These are phyloP conservation scores for Parathielavia hyrcaniae DNA, from an alignment of 495 filamentous ascomycete species.

Conservation along the genomic window DNA sequence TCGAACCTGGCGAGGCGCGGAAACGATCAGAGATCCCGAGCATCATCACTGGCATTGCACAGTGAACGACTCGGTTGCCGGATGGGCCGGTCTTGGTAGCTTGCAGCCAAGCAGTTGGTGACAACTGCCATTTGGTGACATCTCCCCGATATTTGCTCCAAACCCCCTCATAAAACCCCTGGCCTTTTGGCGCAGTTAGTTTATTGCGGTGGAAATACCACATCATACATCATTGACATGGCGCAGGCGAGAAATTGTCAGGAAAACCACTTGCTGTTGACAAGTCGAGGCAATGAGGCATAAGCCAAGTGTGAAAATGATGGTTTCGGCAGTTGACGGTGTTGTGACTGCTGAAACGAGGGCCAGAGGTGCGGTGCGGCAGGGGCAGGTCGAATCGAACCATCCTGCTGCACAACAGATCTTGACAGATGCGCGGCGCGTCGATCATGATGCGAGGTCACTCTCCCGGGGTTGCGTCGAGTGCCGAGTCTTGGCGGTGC, in stretches of 20 bases:
- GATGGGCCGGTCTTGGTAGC: slow-evolving; percentile 3
- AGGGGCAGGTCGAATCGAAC: slow-evolving; percentile 6
- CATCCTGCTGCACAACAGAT: slow-evolving; percentile 34
- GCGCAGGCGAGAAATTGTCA: too few species aligned
- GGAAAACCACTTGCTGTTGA: too few species aligned
- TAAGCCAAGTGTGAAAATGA: too few species aligned
- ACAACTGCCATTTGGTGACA: not conserved
- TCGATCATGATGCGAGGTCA: slow-evolving; percentile 34
- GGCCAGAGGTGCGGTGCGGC: not conserved
- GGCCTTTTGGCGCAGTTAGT: not conserved
- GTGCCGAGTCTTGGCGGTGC: slow-evolving; percentile 19
- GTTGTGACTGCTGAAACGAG: not conserved
- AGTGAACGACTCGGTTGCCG: slow-evolving; percentile 2
- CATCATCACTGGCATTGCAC: too few species aligned
- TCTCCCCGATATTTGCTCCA: not conserved
- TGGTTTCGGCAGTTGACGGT: not conserved
- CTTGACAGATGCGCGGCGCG: slow-evolving; percentile 34
- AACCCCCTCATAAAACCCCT: not conserved
- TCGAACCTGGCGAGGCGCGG: too few species aligned
- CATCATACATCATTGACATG: too few species aligned
- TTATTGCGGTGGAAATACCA: too few species aligned
- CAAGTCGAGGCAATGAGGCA: too few species aligned
- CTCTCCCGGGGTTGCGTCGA: slow-evolving; percentile 18
- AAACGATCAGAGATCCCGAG: too few species aligned
- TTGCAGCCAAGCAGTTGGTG: slow-evolving; percentile 12